Evolutionary conservation across 2,329 filamentous ascomycete genomes (phyloP).

Genomic region (Metarhizium anisopliae): DNA sequence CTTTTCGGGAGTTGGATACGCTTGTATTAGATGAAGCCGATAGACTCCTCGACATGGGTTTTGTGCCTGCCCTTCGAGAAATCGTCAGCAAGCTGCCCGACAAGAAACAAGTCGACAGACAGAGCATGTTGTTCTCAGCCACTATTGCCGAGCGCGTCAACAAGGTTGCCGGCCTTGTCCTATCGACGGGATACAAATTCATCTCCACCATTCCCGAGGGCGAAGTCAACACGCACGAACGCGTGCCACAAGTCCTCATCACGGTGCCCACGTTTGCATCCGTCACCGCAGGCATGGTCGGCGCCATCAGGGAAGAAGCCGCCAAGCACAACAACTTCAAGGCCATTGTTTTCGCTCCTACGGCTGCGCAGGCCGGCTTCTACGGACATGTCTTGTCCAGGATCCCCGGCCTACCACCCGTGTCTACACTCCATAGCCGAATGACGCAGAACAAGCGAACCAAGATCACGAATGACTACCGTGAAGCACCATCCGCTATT

Average conservation of each 20-base stretch:
- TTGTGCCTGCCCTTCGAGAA: constrained; percentile 68
- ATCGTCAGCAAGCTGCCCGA: constrained; percentile 64
- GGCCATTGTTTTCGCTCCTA: constrained; percentile 72
- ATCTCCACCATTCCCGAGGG: constrained; percentile 71
- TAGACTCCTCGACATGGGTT: constrained; percentile 74
- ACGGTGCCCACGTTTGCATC: constrained; percentile 61
- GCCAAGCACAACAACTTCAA: constrained; percentile 54
- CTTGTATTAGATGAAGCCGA: constrained; percentile 80
- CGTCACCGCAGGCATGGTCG: constrained; percentile 49
- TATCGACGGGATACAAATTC: constrained; percentile 66
- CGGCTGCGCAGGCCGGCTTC: constrained; percentile 42
- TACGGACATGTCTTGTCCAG: constrained; percentile 36
- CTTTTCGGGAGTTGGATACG: constrained; percentile 62
- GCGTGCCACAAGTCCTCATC: constrained; percentile 65
- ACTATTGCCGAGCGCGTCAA: constrained; percentile 75
- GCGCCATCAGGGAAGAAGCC: constrained; percentile 41
- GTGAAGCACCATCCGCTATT: constrained; percentile 40
- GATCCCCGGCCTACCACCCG: constrained; percentile 30
- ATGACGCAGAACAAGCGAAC: constrained; percentile 41
- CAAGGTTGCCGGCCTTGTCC: constrained; percentile 59
- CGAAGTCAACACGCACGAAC: constrained; percentile 67
- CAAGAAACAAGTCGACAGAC: constrained; percentile 47
- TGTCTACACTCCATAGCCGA: constrained; percentile 40
- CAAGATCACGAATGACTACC: constrained; percentile 53
- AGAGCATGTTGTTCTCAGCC: constrained; percentile 78